Conservation (phyloP, 129 eudicot species). For the Arctium lappa region DNA sequence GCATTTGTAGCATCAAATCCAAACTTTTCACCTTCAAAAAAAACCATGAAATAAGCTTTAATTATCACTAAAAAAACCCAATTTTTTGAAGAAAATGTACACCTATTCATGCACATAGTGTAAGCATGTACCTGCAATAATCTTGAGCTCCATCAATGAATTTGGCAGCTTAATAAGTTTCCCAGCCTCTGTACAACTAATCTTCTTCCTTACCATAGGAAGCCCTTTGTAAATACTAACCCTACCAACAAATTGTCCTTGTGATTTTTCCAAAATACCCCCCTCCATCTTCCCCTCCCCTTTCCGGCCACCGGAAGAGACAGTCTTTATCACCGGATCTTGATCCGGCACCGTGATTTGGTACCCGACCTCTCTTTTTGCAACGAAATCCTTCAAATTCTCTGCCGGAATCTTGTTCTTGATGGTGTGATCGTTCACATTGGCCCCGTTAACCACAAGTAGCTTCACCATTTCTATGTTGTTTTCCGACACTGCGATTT, state of each 20-base stretch:
- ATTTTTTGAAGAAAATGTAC: not conserved
- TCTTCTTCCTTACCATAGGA: conserved; percentile 53
- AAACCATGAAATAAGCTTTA: not conserved
- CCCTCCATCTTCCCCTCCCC: conserved; percentile 12
- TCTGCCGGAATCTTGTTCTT: conserved; percentile 34
- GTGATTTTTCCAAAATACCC: conserved; percentile 27
- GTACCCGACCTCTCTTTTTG: conserved; percentile 66
- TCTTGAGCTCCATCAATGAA: conserved; percentile 69
- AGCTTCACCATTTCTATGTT: conserved; percentile 57
- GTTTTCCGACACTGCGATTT: conserved; percentile 58
- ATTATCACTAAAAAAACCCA: not conserved
- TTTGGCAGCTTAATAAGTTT: conserved; percentile 65
- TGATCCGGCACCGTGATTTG: conserved; percentile 50
- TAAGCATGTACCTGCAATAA: conserved; percentile 60
- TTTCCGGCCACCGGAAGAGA: conserved; percentile 5
- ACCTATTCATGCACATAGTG: conserved; percentile 2
- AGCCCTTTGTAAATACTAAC: conserved; percentile 84
- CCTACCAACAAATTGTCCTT: conserved; percentile 33
- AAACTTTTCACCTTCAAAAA: conserved; percentile 65
- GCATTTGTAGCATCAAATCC: conserved; percentile 72
- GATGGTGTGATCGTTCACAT: conserved; percentile 35
- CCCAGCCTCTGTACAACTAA: conserved; percentile 59
- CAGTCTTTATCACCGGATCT: conserved; percentile 8
- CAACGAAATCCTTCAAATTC: conserved; percentile 52
- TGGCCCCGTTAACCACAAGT: conserved; percentile 70